Base-by-base conservation (phyloP, 2,329 filamentous ascomycete species). In the Microdochium bolleyi region DNA sequence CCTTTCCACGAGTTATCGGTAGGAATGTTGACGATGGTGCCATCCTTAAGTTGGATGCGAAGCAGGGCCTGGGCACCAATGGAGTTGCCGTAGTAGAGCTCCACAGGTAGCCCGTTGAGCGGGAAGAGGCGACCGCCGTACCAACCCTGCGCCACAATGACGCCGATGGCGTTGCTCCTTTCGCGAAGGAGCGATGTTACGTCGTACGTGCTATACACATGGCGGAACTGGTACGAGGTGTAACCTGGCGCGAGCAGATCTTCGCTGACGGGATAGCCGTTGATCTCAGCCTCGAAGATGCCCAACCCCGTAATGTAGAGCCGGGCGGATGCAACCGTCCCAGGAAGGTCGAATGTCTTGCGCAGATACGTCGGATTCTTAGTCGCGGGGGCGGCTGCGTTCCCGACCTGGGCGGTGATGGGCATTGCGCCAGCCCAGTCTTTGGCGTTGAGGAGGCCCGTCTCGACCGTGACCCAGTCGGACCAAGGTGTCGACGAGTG, bases 161-260 rank as follows among this genome's bases (percentile, higher is more conserved):
- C 70, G 0, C 66, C 71, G 44, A 80, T 63, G 0, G 64, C 63
- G 57, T 79, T 79, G 7, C n/a, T n/a, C n/a, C n/a, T n/a, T n/a
- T n/a, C n/a, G n/a, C n/a, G n/a, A n/a, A n/a, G n/a, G n/a, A n/a
- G n/a, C n/a, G n/a, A n/a, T n/a, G 70, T 72, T 1, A 82, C 73
- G 54, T 83, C 76, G 52, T 76, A 78, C 0, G 73, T 76, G 52
- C 82, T 72, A 54, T 82, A 84, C 1, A 70, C 65, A n/a, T 76
- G 70, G 1, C 78, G 69, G 49, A 74, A 62, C 0, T 71, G 63
- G 55, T 82, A 83, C 2, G 71, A 71, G 46, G 74, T 73, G 74
- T 77, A 82, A 0, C 78, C 78, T 0, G 78, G 78, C 21, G 77
- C 73, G 34, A 80, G 63, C 3, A 71, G 67, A 3, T 63, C 52